A percentile compares a stretch with the other conserved stretches of the same genome.
phyloP scores from a whole-genome alignment of 2,329 filamentous ascomycete species.

The Hymenoscyphus salicellus region DNA sequence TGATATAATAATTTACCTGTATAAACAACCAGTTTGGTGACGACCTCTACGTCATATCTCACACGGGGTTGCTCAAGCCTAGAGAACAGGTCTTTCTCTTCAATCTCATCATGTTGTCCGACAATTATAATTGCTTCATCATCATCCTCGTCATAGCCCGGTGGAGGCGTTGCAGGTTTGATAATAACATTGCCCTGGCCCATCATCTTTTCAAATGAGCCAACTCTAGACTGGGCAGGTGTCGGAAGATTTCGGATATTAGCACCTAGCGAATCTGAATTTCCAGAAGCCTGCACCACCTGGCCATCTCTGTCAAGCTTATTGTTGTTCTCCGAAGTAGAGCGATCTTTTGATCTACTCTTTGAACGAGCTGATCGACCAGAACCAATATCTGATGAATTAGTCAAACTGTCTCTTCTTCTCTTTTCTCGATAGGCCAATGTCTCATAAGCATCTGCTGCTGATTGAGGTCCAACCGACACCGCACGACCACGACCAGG shows the following conservation, averaged over 20 bases:
- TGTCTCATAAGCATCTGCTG: conserved; percentile 93
- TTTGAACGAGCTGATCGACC: conserved; percentile 17
- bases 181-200: conserved; percentile 55
- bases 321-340: conserved; percentile 9
- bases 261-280: conserved; percentile 43
- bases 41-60: conserved; percentile 96
- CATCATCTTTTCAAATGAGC: conserved; percentile 72
- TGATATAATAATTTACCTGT: conserved; percentile 58
- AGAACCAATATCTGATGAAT: conserved; percentile 13
- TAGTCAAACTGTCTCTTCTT: conserved; percentile 53
- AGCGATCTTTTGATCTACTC: conserved; percentile 19
- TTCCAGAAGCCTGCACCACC: conserved; percentile 39
- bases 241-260: conserved; percentile 44
- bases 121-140: conserved; percentile 38
- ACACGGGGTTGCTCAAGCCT: conserved; percentile 82
- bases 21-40: conserved; percentile 95
- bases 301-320: conserved; percentile 25
- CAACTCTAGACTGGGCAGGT: conserved; percentile 47
- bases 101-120: conserved; percentile 49
- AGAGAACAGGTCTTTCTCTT: conserved; percentile 79
- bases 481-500: conserved; percentile 75
- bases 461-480: conserved; percentile 90
- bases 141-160: conserved; percentile 38
- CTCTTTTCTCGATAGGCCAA: conserved; percentile 81
- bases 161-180: conserved; percentile 34